phyloP scores from a whole-genome alignment of 345 rosid genomes.

The Noccaea caerulescens region DNA sequence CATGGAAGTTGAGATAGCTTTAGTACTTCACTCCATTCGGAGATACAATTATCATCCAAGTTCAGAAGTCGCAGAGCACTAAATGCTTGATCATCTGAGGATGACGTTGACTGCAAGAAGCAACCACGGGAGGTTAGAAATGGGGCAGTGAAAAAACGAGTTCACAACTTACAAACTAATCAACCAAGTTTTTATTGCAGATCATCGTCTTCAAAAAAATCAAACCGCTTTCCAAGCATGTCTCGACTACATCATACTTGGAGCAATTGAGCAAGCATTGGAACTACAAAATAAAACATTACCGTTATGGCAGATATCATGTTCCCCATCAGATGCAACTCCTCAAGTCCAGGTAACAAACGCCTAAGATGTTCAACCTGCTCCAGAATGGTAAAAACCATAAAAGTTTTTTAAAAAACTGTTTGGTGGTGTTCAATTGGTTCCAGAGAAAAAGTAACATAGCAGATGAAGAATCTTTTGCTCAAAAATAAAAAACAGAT shows the following conservation, averaged over 20 bases:
- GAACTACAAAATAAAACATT: slow-evolving; percentile 24
- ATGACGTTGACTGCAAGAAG: slow-evolving; percentile 53
- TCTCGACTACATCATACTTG: slow-evolving; percentile 5
- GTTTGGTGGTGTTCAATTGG: not conserved
- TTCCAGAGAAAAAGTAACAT: slow-evolving; percentile 9
- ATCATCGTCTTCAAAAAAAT: slow-evolving; percentile 8
- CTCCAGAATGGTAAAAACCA: slow-evolving; percentile 20
- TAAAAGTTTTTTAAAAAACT: slow-evolving; percentile 7
- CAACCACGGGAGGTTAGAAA: not conserved
- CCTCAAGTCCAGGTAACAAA: slow-evolving; percentile 76
- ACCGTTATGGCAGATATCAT: slow-evolving; percentile 63
- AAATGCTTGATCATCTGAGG: slow-evolving; percentile 59
- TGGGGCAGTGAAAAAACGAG: not conserved
- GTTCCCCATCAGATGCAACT: slow-evolving; percentile 91
- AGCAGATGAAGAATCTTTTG: slow-evolving; percentile 7
- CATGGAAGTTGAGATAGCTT: slow-evolving; percentile 77
- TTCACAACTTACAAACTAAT: slow-evolving; percentile 6
- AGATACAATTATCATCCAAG: slow-evolving; percentile 80
- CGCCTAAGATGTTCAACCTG: slow-evolving; percentile 75
- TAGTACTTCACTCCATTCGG: slow-evolving; percentile 81
- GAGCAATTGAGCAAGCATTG: slow-evolving; percentile 21
- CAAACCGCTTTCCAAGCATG: slow-evolving; percentile 6
- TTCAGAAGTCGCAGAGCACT: slow-evolving; percentile 75
- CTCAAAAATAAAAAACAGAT: not conserved
- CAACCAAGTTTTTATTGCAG: not conserved